Base-by-base conservation (phyloP, 2,329 filamentous ascomycete genomes). In the Fusarium acutatum region DNA sequence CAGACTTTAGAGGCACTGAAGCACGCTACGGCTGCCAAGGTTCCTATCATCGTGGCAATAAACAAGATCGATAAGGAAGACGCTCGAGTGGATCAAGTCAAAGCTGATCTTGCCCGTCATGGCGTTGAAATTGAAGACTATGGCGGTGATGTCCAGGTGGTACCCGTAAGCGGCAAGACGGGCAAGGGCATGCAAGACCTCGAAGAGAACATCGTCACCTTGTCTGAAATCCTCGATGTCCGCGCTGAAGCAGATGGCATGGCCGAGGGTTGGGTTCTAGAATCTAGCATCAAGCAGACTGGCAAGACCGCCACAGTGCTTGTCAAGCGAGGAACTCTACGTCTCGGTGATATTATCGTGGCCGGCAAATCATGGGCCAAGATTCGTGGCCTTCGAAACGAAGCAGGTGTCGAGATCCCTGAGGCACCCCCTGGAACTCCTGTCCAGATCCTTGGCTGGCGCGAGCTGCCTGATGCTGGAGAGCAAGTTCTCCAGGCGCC, bases 1-100 rank as follows among this genome's bases (percentile, higher is more conserved):
- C 96, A 99, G 80, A 99, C 97, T 0, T 86, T 98, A 5, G 96
- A 99, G 84, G 96, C 96, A 11, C 91, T 99, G 80, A 98, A 97
- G 82, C 96, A 99, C 80, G 96, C 96, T 13, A 93, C 92, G 64
- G 88, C 89, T 35, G 94, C 96, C 57, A 92, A 93, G 69, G 96
- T 98, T 2, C 96, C 96, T 10, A 96, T 99, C 56, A 97, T 99
- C 66, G 96, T 99, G 57, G 97, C 97, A 22, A 96, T 98, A 83
- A 99, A 96, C 86, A 99, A 99, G 83, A 90, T 97, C 58, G 96
- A 99, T 84, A 97, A 96, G 83, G 90, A 93, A 67, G 92, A 94
- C 67, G 92, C 93, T 10, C 90, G 94, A 58, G 84, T 95, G 17
- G 93, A 98, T 46, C 89, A 90, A 53, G 95, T 98, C 71, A 98